These are phyloP conservation scores for Eruca vesicaria DNA, from an alignment of 441 rosid species.

Conservation along the genomic window DNA sequence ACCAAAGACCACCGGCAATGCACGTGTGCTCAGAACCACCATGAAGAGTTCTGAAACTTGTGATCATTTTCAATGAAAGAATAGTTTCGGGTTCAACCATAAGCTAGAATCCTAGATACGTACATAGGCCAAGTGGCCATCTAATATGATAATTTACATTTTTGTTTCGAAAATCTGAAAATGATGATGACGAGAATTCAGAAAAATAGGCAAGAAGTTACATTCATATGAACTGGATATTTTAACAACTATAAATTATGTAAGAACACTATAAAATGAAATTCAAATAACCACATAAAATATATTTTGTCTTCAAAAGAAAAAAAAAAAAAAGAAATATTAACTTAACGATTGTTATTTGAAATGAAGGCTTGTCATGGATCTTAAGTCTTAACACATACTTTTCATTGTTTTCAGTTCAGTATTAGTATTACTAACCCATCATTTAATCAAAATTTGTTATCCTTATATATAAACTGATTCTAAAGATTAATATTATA, in stretches of 20 bases:
- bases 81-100: background rate
- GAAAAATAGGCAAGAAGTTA: too few species aligned
- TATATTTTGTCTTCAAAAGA: too few species aligned
- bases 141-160: background rate
- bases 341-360: too few species aligned
- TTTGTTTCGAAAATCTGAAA: too few species aligned
- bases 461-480: background rate
- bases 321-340: too few species aligned
- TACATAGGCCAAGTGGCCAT: background rate
- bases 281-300: too few species aligned
- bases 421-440: background rate
- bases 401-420: background rate
- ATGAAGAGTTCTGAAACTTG: slow-evolving; percentile 48
- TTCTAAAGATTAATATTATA: background rate
- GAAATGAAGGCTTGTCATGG: too few species aligned
- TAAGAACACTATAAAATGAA: too few species aligned
- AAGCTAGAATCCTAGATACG: too few species aligned
- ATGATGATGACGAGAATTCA: too few species aligned
- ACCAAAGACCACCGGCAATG: slow-evolving; percentile 87
- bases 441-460: background rate
- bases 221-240: too few species aligned
- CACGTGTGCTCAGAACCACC: slow-evolving; percentile 92
- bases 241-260: too few species aligned
- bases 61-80: background rate
- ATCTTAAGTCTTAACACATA: background rate